A percentile compares a stretch with the other conserved stretches of the same genome.
phyloP scores from a whole-genome alignment of 1,284 basidiomycete genomes.

The Boletus sp. region DNA sequence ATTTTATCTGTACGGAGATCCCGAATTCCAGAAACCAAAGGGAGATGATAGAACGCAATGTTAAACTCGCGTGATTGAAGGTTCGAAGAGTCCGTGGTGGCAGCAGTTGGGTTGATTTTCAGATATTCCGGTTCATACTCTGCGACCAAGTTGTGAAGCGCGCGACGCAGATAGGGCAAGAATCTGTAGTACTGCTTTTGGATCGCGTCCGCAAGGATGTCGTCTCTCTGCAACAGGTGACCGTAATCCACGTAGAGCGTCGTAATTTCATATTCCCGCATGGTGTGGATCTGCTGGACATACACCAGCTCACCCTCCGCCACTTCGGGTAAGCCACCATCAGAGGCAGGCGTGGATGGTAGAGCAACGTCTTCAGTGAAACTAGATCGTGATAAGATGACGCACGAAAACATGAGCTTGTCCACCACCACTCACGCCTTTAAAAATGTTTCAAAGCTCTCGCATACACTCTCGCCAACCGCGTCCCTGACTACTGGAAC shows the following conservation, averaged over 20 bases:
- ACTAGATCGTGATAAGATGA: conserved; percentile 45
- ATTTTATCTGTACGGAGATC: conserved; percentile 93
- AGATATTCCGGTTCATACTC: conserved; percentile 92
- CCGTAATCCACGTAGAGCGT: conserved; percentile 97
- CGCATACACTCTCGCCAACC: conserved; percentile 91
- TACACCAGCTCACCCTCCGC: conserved; percentile 75
- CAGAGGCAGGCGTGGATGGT: conserved; percentile 74
- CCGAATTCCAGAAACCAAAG: conserved; percentile 93
- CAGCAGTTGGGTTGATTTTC: conserved; percentile 84
- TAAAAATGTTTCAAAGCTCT: conserved; percentile 89
- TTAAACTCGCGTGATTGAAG: conserved; percentile 92
- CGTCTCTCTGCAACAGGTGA: conserved; percentile 89
- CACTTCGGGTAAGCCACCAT: conserved; percentile 59
- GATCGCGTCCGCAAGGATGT: conserved; percentile 91
- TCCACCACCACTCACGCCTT: conserved; percentile 67
- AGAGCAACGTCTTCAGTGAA: conserved; percentile 82
- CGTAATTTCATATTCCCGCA: conserved; percentile 92
- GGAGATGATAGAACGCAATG: conserved; percentile 96
- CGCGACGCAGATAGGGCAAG: conserved; percentile 90
- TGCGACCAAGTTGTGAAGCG: conserved; percentile 87
- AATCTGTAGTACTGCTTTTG: conserved; percentile 97
- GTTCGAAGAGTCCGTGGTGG: conserved; percentile 81
- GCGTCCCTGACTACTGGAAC: conserved; percentile 89
- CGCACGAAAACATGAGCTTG: not conserved
- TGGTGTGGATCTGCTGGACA: conserved; percentile 89